phyloP scores from a whole-genome alignment of 345 rosid genomes.

The Pistacia vera region DNA sequence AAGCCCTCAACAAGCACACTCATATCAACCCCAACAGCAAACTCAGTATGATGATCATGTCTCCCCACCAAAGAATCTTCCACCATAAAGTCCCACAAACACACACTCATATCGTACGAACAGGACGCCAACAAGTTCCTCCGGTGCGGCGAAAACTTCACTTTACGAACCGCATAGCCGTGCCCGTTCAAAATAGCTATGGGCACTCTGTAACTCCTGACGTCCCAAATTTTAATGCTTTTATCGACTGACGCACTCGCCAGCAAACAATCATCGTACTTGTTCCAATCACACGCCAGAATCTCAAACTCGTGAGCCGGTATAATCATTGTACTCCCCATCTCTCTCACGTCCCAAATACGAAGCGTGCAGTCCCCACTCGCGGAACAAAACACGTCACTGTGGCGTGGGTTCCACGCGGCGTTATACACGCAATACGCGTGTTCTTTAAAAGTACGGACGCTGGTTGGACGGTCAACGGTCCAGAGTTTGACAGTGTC shows the following conservation, averaged over 20 bases:
- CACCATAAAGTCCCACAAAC: constrained; percentile 86
- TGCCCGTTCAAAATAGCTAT: constrained; percentile 77
- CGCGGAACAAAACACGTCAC: constrained; percentile 90
- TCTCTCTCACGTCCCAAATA: constrained; percentile 92
- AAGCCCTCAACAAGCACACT: constrained; percentile 95
- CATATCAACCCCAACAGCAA: constrained; percentile 85
- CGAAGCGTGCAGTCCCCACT: constrained; percentile 85
- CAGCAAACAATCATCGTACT: constrained; percentile 79
- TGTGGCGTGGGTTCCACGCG: constrained; percentile 85
- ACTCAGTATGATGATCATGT: constrained; percentile 88
- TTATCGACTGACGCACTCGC: constrained; percentile 88
- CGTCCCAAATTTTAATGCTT: constrained; percentile 82
- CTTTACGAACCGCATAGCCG: constrained; percentile 81
- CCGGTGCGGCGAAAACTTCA: constrained; percentile 85
- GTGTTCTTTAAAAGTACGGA: constrained; percentile 89
- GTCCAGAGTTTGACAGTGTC: constrained; percentile 93
- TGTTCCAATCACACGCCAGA: constrained; percentile 87
- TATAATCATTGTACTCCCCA: constrained; percentile 87
- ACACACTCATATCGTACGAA: constrained; percentile 88
- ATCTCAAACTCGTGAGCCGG: constrained; percentile 88
- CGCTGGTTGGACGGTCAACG: constrained; percentile 77
- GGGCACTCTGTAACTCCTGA: constrained; percentile 71
- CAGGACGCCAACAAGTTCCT: constrained; percentile 76
- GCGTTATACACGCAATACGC: constrained; percentile 85
- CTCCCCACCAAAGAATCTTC: constrained; percentile 86